Evolutionary conservation across 1,139 yeast genomes (phyloP).

Genomic region (Sugiyamaella pinicola): DNA sequence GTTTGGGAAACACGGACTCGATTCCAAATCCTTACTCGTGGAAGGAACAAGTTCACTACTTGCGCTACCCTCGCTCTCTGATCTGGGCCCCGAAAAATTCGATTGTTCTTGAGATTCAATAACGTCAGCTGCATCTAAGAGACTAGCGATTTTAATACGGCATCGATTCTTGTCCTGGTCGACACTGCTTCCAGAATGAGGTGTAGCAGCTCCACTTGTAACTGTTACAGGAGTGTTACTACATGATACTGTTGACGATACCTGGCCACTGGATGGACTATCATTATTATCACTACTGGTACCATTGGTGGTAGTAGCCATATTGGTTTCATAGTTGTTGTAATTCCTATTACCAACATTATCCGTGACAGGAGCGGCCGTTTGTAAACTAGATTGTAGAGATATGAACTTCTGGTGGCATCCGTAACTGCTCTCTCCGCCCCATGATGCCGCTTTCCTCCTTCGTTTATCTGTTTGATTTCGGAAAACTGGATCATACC

Average conservation of each 20-base stretch:
- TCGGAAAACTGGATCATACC: constrained; percentile 52
- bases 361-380: not conserved
- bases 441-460: constrained; percentile 14
- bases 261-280: constrained; percentile 13
- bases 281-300: not conserved
- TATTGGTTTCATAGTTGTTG: no score
- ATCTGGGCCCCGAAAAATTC: not conserved
- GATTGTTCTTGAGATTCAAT: constrained; percentile 24
- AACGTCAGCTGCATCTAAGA: constrained; percentile 38
- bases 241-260: constrained; percentile 15
- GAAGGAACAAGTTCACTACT: not conserved
- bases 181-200: not conserved
- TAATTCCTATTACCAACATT: no score
- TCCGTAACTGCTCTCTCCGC: constrained; percentile 7
- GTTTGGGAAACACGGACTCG: constrained; percentile 15
- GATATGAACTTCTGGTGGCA: not conserved
- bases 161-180: constrained; percentile 17
- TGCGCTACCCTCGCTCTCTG: not conserved
- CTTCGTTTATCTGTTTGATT: constrained; percentile 30
- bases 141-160: constrained; percentile 36
- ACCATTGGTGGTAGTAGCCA: not conserved
- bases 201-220: constrained; percentile 1
- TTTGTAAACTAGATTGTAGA: constrained; percentile 1
- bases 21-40: not conserved
- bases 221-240: constrained; percentile 8